Evolutionary conservation across 208 protist genomes (phyloP), one percentile per base, ranked within the genome.

Genomic region (Trypanosoma melophagium): DNA sequence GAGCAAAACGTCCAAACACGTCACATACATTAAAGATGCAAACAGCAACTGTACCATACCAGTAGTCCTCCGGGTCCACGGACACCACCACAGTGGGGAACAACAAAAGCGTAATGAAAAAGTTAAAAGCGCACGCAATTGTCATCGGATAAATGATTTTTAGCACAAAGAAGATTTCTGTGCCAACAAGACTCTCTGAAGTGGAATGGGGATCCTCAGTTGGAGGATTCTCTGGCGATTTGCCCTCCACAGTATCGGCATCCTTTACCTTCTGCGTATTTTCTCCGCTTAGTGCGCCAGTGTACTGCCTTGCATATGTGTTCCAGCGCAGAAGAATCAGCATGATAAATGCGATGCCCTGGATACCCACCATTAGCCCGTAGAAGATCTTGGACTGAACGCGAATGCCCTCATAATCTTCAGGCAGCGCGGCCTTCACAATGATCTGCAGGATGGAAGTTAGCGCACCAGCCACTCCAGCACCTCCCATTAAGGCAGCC

Each of bases 21-120:
- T 92, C 83, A n/a, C 38, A 58, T 49, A 77, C 40, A 70, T 89
- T 92, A 69, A 86, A 92, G 51, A 84, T 53, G 44, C 83, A 76
- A n/a, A 89, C 71, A 1, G 80, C 51, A n/a, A 84, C 14, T 0
- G 81, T 87, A 3, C 71, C 68, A 58, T 71, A 92, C 83, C 83
- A 92, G 63, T 82, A 80, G 45, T 80, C 72, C 10, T 71, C 42
- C 10, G 59, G 64, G 45, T 84, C 79, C 60, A 85, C 76, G 47
- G 72, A 68, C 3, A 79, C 57, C 10, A 76, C 67, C 31, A 89
- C 71, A 47, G 66, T 68, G 17, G 86, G 83, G 72, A 89, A 89
- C 31, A 92, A 62, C 54, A 77, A 76, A 28, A 92, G 71, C 13
- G 83, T 84, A 47, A 90, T 49, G 57, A 89, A 60, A 45, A 92